These are phyloP conservation scores for Trichocladium uniseriatum DNA, from an alignment of 495 filamentous ascomycete species.

Conservation along the genomic window DNA sequence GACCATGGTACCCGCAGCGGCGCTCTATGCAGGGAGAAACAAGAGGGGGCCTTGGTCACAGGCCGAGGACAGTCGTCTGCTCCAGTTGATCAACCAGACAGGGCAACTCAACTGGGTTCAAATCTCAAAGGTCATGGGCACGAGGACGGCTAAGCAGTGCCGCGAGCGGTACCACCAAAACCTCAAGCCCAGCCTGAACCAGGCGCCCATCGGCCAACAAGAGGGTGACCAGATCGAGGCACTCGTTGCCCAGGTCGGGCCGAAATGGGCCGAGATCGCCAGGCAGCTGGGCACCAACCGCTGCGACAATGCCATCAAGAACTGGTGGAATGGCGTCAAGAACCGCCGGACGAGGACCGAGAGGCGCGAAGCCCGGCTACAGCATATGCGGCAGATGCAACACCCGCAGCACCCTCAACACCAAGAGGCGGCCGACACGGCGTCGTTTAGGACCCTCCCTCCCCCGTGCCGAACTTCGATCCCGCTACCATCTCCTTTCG, in stretches of 20 bases:
- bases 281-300: slow-evolving; percentile 65
- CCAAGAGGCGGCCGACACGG: neutral
- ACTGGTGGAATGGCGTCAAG: slow-evolving; percentile 97
- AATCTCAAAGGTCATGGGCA: slow-evolving; percentile 66
- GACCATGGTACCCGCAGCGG: neutral
- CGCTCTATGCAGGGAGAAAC: neutral
- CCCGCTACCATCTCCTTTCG: neutral
- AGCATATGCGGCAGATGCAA: neutral
- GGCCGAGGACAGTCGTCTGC: slow-evolving; percentile 64
- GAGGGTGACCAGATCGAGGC: slow-evolving; percentile 77
- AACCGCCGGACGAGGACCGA: slow-evolving; percentile 52
- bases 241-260: slow-evolving; percentile 74
- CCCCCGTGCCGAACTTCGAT: neutral
- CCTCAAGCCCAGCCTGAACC: slow-evolving; percentile 82
- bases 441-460: neutral
- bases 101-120: slow-evolving; percentile 80
- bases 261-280: slow-evolving; percentile 93
- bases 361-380: slow-evolving; percentile 10
- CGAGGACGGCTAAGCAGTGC: slow-evolving; percentile 89
- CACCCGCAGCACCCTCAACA: neutral
- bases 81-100: slow-evolving; percentile 67
- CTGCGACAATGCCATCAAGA: slow-evolving; percentile 97
- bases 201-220: slow-evolving; percentile 83
- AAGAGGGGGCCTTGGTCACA: slow-evolving; percentile 73
- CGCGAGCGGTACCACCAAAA: slow-evolving; percentile 94